phyloP scores from a whole-genome alignment of 768 basidiomycete genomes.

The Lactarius trivialis region DNA sequence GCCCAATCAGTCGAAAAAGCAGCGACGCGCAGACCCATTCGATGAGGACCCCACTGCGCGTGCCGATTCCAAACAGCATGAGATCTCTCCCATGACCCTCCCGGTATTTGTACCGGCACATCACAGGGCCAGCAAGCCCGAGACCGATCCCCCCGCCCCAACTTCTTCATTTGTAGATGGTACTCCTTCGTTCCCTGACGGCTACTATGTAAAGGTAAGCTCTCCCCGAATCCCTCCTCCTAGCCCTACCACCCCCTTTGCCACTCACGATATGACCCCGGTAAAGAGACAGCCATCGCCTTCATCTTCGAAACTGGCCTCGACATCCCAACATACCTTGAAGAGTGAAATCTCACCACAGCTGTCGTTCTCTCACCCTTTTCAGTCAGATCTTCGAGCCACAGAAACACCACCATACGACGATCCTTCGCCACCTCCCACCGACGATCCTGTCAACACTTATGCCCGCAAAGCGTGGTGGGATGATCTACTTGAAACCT shows the following conservation, averaged over 20 bases:
- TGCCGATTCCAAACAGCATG: conserved; percentile 12
- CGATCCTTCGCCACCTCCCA: conserved; percentile 14
- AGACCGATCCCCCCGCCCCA: conserved; percentile 5
- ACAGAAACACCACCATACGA: conserved; percentile 12
- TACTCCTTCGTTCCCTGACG: conserved; percentile 7
- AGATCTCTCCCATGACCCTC: conserved; percentile 11
- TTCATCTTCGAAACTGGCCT: conserved; percentile 2
- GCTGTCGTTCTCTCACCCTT: conserved; percentile 27
- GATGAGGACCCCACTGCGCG: conserved; percentile 7
- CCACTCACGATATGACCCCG: background rate
- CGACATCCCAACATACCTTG: conserved; percentile 16
- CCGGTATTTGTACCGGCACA: conserved; percentile 9
- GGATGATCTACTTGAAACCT: conserved; percentile 41
- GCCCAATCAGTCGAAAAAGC: conserved; percentile 29
- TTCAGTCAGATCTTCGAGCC: conserved; percentile 22
- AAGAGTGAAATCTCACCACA: conserved; percentile 22
- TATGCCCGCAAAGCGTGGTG: conserved; percentile 40
- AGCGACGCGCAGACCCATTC: conserved; percentile 27
- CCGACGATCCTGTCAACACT: conserved; percentile 29
- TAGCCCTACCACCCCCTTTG: background rate
- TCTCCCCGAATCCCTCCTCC: background rate
- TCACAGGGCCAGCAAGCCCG: conserved; percentile 7
- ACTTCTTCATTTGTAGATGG: conserved; percentile 1
- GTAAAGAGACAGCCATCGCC: conserved; percentile 19
- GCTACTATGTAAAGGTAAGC: conserved; percentile 20